Percentiles rank a stretch among this genome's conserved stretches.
phyloP scores from a whole-genome alignment of 148 eudicot genomes.

The Rhododendron molle region DNA sequence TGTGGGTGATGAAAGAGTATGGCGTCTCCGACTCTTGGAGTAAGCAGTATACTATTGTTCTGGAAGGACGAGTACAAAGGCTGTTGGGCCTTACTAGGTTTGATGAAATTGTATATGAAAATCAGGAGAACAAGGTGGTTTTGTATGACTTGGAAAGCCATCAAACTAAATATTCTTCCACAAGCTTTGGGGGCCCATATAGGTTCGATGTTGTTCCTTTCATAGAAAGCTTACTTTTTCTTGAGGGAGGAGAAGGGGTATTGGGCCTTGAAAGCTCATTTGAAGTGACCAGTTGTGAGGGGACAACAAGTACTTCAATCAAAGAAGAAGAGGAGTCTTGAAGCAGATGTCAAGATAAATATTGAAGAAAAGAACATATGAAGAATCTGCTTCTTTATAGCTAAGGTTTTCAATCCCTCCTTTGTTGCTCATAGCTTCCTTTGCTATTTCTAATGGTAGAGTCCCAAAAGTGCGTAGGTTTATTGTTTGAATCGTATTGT shows the following conservation, averaged over 20 bases:
- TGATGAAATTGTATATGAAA: neutral
- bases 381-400: neutral
- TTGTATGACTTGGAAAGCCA: neutral
- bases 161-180: neutral
- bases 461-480: neutral
- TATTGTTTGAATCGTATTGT: neutral
- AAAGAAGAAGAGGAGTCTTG: neutral
- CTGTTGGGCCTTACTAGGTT: neutral
- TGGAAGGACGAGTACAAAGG: neutral
- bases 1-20: conserved; percentile 28
- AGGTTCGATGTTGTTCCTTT: conserved; percentile 1
- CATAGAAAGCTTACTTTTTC: neutral
- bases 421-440: neutral
- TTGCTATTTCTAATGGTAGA: conserved; percentile 2
- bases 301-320: neutral
- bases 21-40: conserved; percentile 19
- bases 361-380: neutral
- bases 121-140: neutral
- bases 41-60: neutral
- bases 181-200: neutral
- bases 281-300: neutral
- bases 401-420: neutral
- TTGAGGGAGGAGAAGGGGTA: neutral
- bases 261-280: neutral
- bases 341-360: neutral